These are phyloP conservation scores for Aegilops sharonensis DNA, from an alignment of 176 grass and related monocot species.

Conservation along the genomic window DNA sequence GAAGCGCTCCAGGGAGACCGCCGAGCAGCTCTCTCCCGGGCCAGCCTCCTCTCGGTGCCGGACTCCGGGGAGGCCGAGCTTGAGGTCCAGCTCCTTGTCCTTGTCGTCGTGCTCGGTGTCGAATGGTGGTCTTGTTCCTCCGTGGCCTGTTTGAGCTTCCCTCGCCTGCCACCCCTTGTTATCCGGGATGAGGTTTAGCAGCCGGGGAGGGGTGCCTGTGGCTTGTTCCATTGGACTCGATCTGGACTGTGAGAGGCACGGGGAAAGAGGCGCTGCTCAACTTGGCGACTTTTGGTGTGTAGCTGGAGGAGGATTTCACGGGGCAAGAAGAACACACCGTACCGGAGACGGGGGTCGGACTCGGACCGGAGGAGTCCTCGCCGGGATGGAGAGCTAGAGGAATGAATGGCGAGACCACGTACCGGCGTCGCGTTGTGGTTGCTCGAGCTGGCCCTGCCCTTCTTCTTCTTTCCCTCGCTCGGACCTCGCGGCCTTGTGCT, in stretches of 20 bases:
- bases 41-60: neutral
- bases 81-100: constrained; percentile 66
- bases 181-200: constrained; percentile 78
- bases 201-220: constrained; percentile 22
- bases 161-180: constrained; percentile 47
- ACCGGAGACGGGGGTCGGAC: neutral
- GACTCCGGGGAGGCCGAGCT: constrained; percentile 65
- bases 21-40: constrained; percentile 25
- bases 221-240: constrained; percentile 2
- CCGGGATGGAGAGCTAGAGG: neutral
- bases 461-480: neutral
- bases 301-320: neutral
- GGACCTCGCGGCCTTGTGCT: neutral
- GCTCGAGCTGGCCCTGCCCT: constrained; percentile 13
- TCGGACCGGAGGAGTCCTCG: neutral
- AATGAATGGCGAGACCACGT: neutral
- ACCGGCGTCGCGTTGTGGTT: neutral
- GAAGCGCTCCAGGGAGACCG: constrained; percentile 48
- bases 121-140: constrained; percentile 4
- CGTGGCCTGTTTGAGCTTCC: neutral
- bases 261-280: neutral
- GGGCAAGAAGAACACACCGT: neutral
- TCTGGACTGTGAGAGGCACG: constrained; percentile 4
- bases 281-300: no score
- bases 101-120: constrained; percentile 28